Evolutionary conservation across 2,329 filamentous ascomycete genomes (phyloP), one percentile per base, ranked within the genome.

Genomic region (Uncinocarpus reesii): DNA sequence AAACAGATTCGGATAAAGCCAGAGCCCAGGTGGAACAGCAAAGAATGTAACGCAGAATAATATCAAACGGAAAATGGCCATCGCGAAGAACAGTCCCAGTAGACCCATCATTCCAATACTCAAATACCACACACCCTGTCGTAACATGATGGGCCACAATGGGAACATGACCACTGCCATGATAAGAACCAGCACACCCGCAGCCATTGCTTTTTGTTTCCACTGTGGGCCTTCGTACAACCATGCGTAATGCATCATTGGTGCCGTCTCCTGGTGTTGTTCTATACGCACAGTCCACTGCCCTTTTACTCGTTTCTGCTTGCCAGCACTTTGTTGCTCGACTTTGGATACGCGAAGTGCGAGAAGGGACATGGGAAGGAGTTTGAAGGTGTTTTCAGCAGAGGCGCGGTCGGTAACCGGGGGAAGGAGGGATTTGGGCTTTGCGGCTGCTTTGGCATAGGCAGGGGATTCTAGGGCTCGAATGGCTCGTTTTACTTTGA

Each of bases 1-100:
- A 73, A 95, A 98, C 16, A 98, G 72, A 63, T 98, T 98, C 42
- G 92, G 92, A 70, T 90, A 98, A 37, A 98, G 76, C 92, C 92
- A 98, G n/a, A 98, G 75, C 59, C 92, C 92, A 2, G 92, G 92
- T 2, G 89, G 73, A 0, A 80, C 75, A 13, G 77, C 75, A 62
- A 96, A 94, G 68, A 94, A 88, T 18, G 92, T 96, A 64, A 94
- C 70, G 63, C 86, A 83, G 73, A 98, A 98, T 23, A 98, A 74
- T 52, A 98, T 94, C 49, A 96, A 77, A 52, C 92, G 82, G 78
- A 98, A 88, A 62, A 98, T 94, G 4, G 90, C 85, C 92, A 98
- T 96, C 62, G 81, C 79, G 68, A 98, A 96, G 79, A 98, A 98
- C 42, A 95, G 71, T 48, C 86, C 92, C 38, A 98, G 78, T 24